Conservation (phyloP, 495 filamentous ascomycete genomes). For the Annulohypoxylon moriforme region DNA sequence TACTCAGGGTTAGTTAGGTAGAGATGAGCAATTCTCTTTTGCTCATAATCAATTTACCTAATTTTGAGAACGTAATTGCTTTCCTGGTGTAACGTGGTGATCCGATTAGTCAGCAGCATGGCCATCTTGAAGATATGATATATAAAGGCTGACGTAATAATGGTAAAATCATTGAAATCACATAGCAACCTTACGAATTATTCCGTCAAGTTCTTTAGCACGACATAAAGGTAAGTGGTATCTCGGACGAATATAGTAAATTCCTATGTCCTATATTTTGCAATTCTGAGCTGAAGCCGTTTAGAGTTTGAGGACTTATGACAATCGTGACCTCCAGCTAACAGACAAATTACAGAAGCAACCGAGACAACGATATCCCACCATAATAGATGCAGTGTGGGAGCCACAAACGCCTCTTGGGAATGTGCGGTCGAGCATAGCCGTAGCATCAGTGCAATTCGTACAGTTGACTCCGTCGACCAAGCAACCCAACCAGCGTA, state of each 20-base stretch:
- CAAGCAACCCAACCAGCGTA: slow-evolving; percentile 3
- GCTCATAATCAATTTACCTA: slow-evolving; percentile 47
- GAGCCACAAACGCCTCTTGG: neutral
- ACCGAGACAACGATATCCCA: neutral
- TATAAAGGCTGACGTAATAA: no score
- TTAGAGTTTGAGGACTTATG: neutral
- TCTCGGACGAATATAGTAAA: neutral
- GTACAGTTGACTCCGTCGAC: neutral
- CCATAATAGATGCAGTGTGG: neutral
- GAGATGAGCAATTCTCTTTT: slow-evolving; percentile 16
- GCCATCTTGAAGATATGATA: neutral
- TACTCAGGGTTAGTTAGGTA: slow-evolving; percentile 33
- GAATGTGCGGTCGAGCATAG: neutral
- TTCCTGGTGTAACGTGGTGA: neutral
- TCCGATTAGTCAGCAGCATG: neutral
- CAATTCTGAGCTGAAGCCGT: neutral
- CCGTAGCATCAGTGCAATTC: neutral
- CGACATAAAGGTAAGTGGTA: neutral
- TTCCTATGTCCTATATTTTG: neutral
- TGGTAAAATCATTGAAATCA: no score
- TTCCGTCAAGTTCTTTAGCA: neutral
- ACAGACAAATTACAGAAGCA: neutral
- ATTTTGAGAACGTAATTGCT: slow-evolving; percentile 6
- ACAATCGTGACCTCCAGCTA: neutral
- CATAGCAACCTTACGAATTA: no score